Percentiles rank a stretch among this genome's conserved stretches.
phyloP scores from a whole-genome alignment of 208 protist genomes.

The Leishmania tarentolae region DNA sequence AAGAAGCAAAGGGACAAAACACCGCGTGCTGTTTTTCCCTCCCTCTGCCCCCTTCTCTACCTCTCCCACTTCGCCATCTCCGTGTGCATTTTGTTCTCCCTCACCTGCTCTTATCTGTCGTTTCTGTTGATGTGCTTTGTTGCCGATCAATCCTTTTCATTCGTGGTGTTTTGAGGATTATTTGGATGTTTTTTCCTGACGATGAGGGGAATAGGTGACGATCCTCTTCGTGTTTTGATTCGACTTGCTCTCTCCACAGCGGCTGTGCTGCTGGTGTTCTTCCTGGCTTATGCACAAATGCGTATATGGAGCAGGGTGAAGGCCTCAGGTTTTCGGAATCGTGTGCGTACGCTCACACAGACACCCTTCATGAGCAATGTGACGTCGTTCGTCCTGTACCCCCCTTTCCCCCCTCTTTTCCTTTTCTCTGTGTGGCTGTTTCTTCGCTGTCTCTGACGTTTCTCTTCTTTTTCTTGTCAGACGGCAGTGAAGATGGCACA shows the following conservation, averaged over 20 bases:
- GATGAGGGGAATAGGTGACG: neutral
- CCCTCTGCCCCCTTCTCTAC: neutral
- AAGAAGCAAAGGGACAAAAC: neutral
- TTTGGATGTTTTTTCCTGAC: neutral
- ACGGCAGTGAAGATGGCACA: neutral
- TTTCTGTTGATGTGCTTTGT: conserved; percentile 4
- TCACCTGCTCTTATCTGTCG: neutral
- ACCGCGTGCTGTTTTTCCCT: neutral
- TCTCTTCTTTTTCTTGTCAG: neutral
- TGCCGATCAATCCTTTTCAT: conserved; percentile 1
- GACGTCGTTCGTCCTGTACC: neutral
- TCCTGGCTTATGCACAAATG: neutral
- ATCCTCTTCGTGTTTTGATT: neutral
- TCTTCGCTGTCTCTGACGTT: neutral
- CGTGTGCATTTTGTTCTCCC: neutral
- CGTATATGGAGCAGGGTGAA: neutral
- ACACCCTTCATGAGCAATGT: neutral
- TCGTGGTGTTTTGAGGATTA: neutral
- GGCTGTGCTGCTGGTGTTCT: neutral
- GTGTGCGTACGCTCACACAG: neutral
- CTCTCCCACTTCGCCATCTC: neutral
- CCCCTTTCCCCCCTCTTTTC: conserved; percentile 10
- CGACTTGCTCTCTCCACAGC: neutral
- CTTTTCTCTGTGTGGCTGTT: neutral
- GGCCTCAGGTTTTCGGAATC: neutral